Evolutionary conservation across 305 asterid species (phyloP).

Genomic region (Fraxinus dipetala): DNA sequence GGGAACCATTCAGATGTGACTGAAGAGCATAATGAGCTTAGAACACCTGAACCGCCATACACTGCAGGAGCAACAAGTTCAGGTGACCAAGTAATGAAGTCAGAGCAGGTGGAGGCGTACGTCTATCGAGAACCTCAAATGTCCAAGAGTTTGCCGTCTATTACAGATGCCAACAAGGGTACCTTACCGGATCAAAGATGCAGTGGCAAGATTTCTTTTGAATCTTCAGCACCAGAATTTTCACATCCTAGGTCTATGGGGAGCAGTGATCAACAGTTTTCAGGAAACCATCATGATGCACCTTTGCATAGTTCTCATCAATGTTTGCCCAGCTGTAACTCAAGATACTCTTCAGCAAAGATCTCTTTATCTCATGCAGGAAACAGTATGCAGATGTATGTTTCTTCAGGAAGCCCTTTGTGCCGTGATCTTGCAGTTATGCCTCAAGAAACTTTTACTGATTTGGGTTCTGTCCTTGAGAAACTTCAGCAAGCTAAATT

Average conservation of each 20-base stretch:
- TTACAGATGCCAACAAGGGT: slow-evolving; percentile 23
- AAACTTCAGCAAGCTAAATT: slow-evolving; percentile 69
- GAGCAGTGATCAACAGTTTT: slow-evolving; percentile 24
- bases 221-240: slow-evolving; percentile 41
- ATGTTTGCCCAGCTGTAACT: slow-evolving; percentile 14
- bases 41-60: slow-evolving; percentile 26
- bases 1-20: slow-evolving; percentile 77
- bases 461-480: slow-evolving; percentile 56
- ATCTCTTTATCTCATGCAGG: slow-evolving; percentile 22
- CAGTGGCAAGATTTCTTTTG: slow-evolving; percentile 25
- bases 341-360: slow-evolving; percentile 17
- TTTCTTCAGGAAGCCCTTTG: slow-evolving; percentile 27
- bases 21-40: slow-evolving; percentile 62
- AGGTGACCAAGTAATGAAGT: slow-evolving; percentile 26
- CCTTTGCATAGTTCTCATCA: slow-evolving; percentile 23
- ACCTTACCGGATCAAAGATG: slow-evolving; percentile 27
- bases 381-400: slow-evolving; percentile 16
- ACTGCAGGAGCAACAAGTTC: slow-evolving; percentile 21
- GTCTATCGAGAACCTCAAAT: slow-evolving; percentile 23
- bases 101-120: slow-evolving; percentile 20
- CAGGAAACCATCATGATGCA: slow-evolving; percentile 26
- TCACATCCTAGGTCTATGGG: slow-evolving; percentile 38
- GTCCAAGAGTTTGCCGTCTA: slow-evolving; percentile 23
- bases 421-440: slow-evolving; percentile 44
- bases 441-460: slow-evolving; percentile 36